These are phyloP conservation scores for Cladosporium sp. DNA, from an alignment of 2,329 filamentous ascomycete species.

Conservation along the genomic window DNA sequence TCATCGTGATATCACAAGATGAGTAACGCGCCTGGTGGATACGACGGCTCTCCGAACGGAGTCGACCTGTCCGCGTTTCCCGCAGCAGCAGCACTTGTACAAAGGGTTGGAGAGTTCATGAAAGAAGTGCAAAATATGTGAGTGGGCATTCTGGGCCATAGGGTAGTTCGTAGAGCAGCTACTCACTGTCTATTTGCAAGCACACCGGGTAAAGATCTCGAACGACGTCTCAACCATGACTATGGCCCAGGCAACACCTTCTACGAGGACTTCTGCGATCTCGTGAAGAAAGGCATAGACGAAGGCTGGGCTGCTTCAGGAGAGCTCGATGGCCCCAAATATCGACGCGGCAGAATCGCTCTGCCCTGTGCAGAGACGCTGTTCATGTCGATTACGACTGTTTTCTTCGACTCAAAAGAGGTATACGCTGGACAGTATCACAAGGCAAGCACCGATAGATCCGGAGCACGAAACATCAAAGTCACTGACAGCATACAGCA, in stretches of 20 bases:
- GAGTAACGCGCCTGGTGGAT: conserved; percentile 7
- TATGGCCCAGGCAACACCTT: conserved; percentile 35
- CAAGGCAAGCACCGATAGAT: not conserved
- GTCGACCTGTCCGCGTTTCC: conserved; percentile 22
- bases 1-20: not conserved
- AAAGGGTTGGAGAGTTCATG: conserved; percentile 22
- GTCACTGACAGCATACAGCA: conserved; percentile 11
- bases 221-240: conserved; percentile 30
- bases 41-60: conserved; percentile 22
- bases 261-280: conserved; percentile 34
- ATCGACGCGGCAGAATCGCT: conserved; percentile 44
- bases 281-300: conserved; percentile 32
- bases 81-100: conserved; percentile 20
- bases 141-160: not conserved
- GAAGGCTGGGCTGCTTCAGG: conserved; percentile 37
- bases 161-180: not conserved
- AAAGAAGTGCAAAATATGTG: conserved; percentile 23
- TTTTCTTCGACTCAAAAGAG: conserved; percentile 54
- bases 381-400: conserved; percentile 54
- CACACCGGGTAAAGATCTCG: conserved; percentile 34
- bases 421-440: conserved; percentile 49
- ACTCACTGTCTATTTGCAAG: conserved; percentile 15
- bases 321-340: conserved; percentile 40
- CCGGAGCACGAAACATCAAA: too few species aligned
- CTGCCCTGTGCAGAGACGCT: conserved; percentile 44